Evolutionary conservation across 2,329 filamentous ascomycete genomes (phyloP).

Genomic region (Emergomyces orientalis): DNA sequence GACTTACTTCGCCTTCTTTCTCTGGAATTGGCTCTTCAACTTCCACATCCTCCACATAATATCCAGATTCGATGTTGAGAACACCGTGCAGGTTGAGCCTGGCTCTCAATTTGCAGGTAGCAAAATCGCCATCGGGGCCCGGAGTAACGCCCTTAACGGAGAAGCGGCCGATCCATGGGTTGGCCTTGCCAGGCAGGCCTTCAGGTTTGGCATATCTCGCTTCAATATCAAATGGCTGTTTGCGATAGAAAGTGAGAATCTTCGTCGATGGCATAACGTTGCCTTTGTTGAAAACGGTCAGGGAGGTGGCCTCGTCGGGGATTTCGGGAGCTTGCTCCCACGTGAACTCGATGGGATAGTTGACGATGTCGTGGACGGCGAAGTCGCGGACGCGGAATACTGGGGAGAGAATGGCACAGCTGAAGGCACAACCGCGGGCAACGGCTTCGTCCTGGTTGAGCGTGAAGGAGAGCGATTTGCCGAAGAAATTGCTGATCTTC

Average conservation of each 20-base stretch:
- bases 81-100: slow-evolving; percentile 93
- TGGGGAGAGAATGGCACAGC: slow-evolving; percentile 92
- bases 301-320: slow-evolving; percentile 92
- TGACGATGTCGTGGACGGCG: slow-evolving; percentile 91
- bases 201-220: slow-evolving; percentile 87
- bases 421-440: slow-evolving; percentile 90
- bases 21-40: slow-evolving; percentile 86
- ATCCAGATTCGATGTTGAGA: slow-evolving; percentile 90
- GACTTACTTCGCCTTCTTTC: slow-evolving; percentile 52
- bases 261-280: slow-evolving; percentile 97
- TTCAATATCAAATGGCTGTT: slow-evolving; percentile 93
- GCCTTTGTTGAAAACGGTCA: slow-evolving; percentile 95
- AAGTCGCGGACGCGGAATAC: slow-evolving; percentile 99
- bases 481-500: slow-evolving; percentile 79
- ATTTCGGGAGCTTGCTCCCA: slow-evolving; percentile 99
- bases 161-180: slow-evolving; percentile 94
- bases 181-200: slow-evolving; percentile 74
- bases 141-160: slow-evolving; percentile 96
- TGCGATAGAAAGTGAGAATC: slow-evolving; percentile 98
- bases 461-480: slow-evolving; percentile 87
- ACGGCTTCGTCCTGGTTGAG: slow-evolving; percentile 97
- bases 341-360: slow-evolving; percentile 95
- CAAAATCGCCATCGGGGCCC: slow-evolving; percentile 89
- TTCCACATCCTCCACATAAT: slow-evolving; percentile 96
- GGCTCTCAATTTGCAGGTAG: slow-evolving; percentile 99